Evolutionary conservation across 2,329 filamentous ascomycete genomes (phyloP).

Genomic region (Fusarium mundagurra): DNA sequence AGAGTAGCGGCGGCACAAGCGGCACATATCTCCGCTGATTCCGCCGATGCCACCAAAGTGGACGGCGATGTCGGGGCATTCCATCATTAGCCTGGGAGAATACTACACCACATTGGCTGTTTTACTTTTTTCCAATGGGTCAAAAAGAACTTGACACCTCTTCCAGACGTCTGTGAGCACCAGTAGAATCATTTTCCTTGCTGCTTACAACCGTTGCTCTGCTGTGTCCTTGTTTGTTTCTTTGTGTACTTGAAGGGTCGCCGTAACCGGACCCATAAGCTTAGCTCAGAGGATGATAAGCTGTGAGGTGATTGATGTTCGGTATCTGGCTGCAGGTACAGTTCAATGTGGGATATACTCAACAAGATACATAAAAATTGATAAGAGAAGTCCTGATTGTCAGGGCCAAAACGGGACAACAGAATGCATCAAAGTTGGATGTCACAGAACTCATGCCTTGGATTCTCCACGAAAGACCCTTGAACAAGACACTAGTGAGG

Average conservation of each 20-base stretch:
- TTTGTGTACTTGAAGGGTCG: not conserved
- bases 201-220: slow-evolving; percentile 19
- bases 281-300: slow-evolving; percentile 23
- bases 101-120: slow-evolving; percentile 8
- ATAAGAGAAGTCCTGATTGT: not conserved
- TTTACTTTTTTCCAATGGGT: slow-evolving; percentile 17
- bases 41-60: not conserved
- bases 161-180: slow-evolving; percentile 21
- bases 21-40: not conserved
- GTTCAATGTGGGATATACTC: not conserved
- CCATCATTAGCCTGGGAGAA: slow-evolving; percentile 7
- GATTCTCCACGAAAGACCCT: slow-evolving; percentile 18
- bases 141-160: slow-evolving; percentile 6
- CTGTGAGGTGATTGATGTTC: not conserved
- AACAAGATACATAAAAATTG: not conserved
- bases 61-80: slow-evolving; percentile 15
- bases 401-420: not conserved
- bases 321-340: slow-evolving; percentile 19
- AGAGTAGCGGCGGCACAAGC: slow-evolving; percentile 8
- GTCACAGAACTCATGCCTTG: slow-evolving; percentile 1
- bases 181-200: slow-evolving; percentile 23
- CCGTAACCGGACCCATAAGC: slow-evolving; percentile 27
- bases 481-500: slow-evolving; percentile 13
- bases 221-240: slow-evolving; percentile 1
- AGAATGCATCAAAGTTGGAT: not conserved